Percentiles rank a stretch among this genome's conserved stretches.
These are phyloP conservation scores for Periconia sp. DNA, from an alignment of 2,329 filamentous ascomycete species.

Conservation along the genomic window DNA sequence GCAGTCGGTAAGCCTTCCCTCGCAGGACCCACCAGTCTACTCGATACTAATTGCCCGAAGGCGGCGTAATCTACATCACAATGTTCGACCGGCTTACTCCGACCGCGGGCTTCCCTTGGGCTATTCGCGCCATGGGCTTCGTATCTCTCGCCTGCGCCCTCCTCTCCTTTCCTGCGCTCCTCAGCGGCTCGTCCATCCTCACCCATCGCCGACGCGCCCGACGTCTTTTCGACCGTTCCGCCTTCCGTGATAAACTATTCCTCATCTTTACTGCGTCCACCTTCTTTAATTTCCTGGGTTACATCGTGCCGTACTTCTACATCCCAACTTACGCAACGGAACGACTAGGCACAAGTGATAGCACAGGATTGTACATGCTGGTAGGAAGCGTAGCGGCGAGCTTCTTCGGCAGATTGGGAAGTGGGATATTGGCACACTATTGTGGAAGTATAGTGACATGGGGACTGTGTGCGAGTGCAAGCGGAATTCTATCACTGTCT, in stretches of 20 bases:
- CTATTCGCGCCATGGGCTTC: constrained; percentile 44
- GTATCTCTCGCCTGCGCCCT: constrained; percentile 37
- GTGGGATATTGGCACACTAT: constrained; percentile 39
- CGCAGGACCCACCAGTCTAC: no score
- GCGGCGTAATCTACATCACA: constrained; percentile 44
- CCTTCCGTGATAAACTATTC: constrained; percentile 41
- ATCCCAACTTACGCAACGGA: constrained; percentile 44
- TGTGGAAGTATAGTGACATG: constrained; percentile 42
- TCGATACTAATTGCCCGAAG: constrained; percentile 22
- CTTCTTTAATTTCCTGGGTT: constrained; percentile 44
- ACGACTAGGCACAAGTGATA: constrained; percentile 34
- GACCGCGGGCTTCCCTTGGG: constrained; percentile 41
- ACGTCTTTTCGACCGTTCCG: constrained; percentile 39
- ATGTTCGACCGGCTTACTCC: constrained; percentile 41
- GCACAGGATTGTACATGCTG: constrained; percentile 38
- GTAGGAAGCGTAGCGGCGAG: constrained; percentile 40
- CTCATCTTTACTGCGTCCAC: constrained; percentile 42
- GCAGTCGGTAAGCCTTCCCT: constrained; percentile 37
- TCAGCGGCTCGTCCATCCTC: constrained; percentile 38
- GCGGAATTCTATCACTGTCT: constrained; percentile 33
- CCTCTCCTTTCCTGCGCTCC: constrained; percentile 42
- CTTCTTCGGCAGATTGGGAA: constrained; percentile 41
- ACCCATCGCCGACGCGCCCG: constrained; percentile 32
- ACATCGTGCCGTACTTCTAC: constrained; percentile 47
- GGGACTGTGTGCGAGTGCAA: constrained; percentile 35